A percentile compares a stretch with the other conserved stretches of the same genome.
Evolutionary conservation across 768 basidiomycete species (phyloP).

Genomic region (Peribolospora kevripleyi): DNA sequence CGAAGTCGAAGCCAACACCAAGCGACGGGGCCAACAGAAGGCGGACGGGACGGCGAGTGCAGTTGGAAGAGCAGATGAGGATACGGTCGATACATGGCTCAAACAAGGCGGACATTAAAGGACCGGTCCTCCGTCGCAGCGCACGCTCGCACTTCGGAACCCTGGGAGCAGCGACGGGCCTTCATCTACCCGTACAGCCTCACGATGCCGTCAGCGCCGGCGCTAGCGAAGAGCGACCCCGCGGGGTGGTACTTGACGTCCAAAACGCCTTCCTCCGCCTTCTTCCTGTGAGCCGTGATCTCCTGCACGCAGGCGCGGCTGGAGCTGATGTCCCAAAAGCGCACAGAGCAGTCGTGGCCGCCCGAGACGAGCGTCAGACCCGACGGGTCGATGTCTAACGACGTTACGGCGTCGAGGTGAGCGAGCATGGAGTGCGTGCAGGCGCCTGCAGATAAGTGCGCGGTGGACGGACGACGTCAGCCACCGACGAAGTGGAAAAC

Average conservation of each 20-base stretch:
- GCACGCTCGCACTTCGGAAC: too few relatives aligned
- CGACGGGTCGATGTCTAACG: slow-evolving; percentile 62
- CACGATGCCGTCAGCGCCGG: slow-evolving; percentile 85
- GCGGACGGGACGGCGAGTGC: too few relatives aligned
- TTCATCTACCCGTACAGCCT: slow-evolving; percentile 31
- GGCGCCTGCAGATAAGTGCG: slow-evolving; percentile 29
- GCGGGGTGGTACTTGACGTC: slow-evolving; percentile 64
- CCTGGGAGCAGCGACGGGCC: too few relatives aligned
- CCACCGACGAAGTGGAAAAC: neutral
- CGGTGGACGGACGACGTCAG: neutral
- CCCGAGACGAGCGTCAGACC: slow-evolving; percentile 71
- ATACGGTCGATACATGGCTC: too few relatives aligned
- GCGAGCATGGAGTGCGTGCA: slow-evolving; percentile 75
- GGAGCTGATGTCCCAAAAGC: slow-evolving; percentile 63
- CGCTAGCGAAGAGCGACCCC: slow-evolving; percentile 67
- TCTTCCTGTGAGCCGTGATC: slow-evolving; percentile 55
- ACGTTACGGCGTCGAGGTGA: slow-evolving; percentile 78
- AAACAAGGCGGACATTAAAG: too few relatives aligned
- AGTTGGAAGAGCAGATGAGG: too few relatives aligned
- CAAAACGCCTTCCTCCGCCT: slow-evolving; percentile 71
- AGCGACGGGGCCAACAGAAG: too few relatives aligned
- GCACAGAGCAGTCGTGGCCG: slow-evolving; percentile 77
- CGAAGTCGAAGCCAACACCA: too few relatives aligned
- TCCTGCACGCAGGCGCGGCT: slow-evolving; percentile 47
- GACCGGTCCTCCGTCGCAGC: too few relatives aligned